Percentiles rank a stretch among this genome's conserved stretches.
Conservation (phyloP, 495 filamentous ascomycete genomes). For the Lentithecium fluviatile region DNA sequence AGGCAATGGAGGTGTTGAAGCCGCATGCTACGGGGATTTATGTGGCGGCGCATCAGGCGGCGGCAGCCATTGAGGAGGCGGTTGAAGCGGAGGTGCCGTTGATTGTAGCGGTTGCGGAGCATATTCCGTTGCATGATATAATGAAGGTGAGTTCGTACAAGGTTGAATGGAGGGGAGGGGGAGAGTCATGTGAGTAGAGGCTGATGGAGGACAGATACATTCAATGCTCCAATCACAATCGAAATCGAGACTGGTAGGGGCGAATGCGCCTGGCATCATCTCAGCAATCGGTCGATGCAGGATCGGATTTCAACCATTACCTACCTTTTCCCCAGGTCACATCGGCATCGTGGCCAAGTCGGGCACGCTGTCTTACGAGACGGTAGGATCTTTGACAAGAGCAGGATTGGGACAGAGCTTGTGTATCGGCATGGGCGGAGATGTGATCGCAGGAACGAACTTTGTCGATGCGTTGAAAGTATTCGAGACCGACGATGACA, state of each 20-base stretch:
- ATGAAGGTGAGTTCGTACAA: constrained; percentile 61
- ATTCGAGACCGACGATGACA: constrained; percentile 72
- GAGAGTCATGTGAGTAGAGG: constrained; percentile 7
- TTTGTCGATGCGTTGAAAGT: constrained; percentile 74
- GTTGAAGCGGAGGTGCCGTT: constrained; percentile 86
- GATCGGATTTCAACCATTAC: constrained; percentile 83
- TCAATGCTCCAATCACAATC: constrained; percentile 78
- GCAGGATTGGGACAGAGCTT: constrained; percentile 82
- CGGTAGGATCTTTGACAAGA: constrained; percentile 77
- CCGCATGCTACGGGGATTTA: constrained; percentile 87
- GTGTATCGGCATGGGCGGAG: constrained; percentile 85
- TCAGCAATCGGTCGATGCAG: constrained; percentile 77
- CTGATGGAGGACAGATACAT: constrained; percentile 55
- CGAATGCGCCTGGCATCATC: constrained; percentile 87
- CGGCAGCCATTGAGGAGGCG: constrained; percentile 79
- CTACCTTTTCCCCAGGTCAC: constrained; percentile 69
- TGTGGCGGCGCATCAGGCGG: constrained; percentile 75
- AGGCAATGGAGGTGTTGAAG: constrained; percentile 69
- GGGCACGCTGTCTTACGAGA: constrained; percentile 84
- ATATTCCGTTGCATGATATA: constrained; percentile 85
- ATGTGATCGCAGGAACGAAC: constrained; percentile 78
- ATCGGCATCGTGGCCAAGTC: constrained; percentile 86
- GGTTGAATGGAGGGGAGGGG: not conserved
- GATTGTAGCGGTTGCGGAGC: constrained; percentile 86
- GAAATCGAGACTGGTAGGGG: constrained; percentile 75